A percentile compares a stretch with the other conserved stretches of the same genome.
Conservation (phyloP, 768 basidiomycete genomes). For the Kwoniella sp. region DNA sequence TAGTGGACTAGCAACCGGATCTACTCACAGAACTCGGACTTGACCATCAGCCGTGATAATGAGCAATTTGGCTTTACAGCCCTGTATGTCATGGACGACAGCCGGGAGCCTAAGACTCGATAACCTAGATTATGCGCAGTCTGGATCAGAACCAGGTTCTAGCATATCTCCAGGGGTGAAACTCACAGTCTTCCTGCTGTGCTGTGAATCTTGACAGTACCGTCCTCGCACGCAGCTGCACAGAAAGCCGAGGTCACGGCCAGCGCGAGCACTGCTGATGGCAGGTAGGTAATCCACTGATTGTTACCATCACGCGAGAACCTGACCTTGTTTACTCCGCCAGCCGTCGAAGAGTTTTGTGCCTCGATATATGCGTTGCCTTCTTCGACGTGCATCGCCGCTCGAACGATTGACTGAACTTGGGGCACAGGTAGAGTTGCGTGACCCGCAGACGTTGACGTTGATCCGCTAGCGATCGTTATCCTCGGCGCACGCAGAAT, state of each 20-base stretch:
- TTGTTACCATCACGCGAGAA: conserved; percentile 65
- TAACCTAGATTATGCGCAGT: conserved; percentile 60
- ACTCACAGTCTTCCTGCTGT: conserved; percentile 77
- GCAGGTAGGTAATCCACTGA: conserved; percentile 87
- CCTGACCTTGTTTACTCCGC: conserved; percentile 69
- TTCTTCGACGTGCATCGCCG: conserved; percentile 65
- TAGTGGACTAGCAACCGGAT: neutral
- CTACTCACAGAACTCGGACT: conserved; percentile 4
- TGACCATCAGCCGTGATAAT: conserved; percentile 70
- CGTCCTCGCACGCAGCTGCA: conserved; percentile 78
- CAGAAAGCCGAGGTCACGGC: conserved; percentile 70
- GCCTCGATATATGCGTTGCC: conserved; percentile 68
- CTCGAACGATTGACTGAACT: conserved; percentile 65
- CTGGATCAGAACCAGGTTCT: neutral
- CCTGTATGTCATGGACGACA: conserved; percentile 70
- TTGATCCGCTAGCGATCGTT: conserved; percentile 36
- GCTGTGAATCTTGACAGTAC: conserved; percentile 79
- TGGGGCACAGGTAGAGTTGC: conserved; percentile 63
- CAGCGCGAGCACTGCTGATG: conserved; percentile 69
- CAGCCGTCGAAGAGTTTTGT: conserved; percentile 68
- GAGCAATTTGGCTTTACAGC: conserved; percentile 67
- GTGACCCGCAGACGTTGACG: neutral
- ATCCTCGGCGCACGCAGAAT: conserved; percentile 41
- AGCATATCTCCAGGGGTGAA: neutral
- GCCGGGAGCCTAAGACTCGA: conserved; percentile 74